These are phyloP conservation scores for Nemania diffusa DNA, from an alignment of 2,329 filamentous ascomycete genomes.

Conservation along the genomic window DNA sequence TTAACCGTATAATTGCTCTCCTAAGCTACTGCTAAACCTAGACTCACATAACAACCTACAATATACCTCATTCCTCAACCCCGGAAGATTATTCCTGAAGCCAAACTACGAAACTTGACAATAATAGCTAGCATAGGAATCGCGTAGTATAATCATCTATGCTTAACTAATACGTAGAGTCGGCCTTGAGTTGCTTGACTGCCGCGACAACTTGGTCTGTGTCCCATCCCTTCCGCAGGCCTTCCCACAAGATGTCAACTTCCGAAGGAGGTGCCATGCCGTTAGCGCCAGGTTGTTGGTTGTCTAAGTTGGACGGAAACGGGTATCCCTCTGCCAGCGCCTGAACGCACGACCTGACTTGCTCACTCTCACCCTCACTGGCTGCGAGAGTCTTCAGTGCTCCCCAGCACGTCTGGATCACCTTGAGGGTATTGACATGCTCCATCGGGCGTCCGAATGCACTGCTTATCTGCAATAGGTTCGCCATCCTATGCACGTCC, in stretches of 20 bases:
- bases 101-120: too few relatives aligned
- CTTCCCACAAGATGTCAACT: constrained; percentile 28
- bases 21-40: too few relatives aligned
- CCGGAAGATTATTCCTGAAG: too few relatives aligned
- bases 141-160: too few relatives aligned
- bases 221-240: constrained; percentile 28
- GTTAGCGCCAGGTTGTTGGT: constrained; percentile 60
- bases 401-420: constrained; percentile 60
- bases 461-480: constrained; percentile 69
- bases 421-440: constrained; percentile 61
- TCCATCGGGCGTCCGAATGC: constrained; percentile 75
- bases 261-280: constrained; percentile 61
- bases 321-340: constrained; percentile 66
- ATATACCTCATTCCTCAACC: too few relatives aligned
- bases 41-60: too few relatives aligned
- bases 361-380: constrained; percentile 11
- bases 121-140: too few relatives aligned
- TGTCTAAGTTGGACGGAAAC: constrained; percentile 68
- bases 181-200: constrained; percentile 19
- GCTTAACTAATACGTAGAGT: constrained; percentile 48
- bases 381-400: constrained; percentile 42
- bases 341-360: constrained; percentile 44
- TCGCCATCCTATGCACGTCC: constrained; percentile 64
- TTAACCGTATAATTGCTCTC: too few relatives aligned
- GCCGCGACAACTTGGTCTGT: constrained; percentile 26